phyloP scores from a whole-genome alignment of 2,329 filamentous ascomycete genomes.

The Fusarium albosuccineum region DNA sequence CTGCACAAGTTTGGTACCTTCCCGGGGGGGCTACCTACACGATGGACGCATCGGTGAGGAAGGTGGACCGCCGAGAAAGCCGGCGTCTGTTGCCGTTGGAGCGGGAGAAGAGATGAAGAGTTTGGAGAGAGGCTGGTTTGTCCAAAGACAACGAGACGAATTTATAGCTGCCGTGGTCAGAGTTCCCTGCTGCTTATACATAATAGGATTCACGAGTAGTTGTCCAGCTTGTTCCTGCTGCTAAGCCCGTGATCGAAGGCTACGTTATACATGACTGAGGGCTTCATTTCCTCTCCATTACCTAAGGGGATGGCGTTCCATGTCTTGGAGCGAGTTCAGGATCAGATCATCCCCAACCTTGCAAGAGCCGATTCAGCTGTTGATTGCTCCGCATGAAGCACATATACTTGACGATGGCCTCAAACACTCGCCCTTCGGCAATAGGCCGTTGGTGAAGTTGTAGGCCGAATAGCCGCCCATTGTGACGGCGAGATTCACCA shows the following conservation, averaged over 20 bases:
- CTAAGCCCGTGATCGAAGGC: neutral
- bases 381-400: neutral
- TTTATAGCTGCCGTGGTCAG: conserved; percentile 27
- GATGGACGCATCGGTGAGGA: conserved; percentile 20
- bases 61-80: conserved; percentile 26
- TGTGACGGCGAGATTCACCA: neutral
- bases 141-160: conserved; percentile 9
- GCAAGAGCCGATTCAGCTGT: neutral
- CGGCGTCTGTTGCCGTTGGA: neutral
- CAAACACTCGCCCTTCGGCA: conserved; percentile 6
- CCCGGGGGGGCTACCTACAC: neutral
- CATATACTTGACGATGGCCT: conserved; percentile 5
- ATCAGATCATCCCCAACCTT: conserved; percentile 8
- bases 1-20: conserved; percentile 15
- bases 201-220: neutral
- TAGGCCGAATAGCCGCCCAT: conserved; percentile 7
- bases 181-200: conserved; percentile 8
- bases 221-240: neutral
- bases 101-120: neutral
- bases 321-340: conserved; percentile 1
- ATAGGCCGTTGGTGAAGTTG: neutral
- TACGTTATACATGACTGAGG: no score
- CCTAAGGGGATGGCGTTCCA: neutral
- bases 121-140: conserved; percentile 1
- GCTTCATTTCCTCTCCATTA: no score